These are phyloP conservation scores for Candida adriatica DNA, from an alignment of 805 yeast genomes.

Conservation along the genomic window DNA sequence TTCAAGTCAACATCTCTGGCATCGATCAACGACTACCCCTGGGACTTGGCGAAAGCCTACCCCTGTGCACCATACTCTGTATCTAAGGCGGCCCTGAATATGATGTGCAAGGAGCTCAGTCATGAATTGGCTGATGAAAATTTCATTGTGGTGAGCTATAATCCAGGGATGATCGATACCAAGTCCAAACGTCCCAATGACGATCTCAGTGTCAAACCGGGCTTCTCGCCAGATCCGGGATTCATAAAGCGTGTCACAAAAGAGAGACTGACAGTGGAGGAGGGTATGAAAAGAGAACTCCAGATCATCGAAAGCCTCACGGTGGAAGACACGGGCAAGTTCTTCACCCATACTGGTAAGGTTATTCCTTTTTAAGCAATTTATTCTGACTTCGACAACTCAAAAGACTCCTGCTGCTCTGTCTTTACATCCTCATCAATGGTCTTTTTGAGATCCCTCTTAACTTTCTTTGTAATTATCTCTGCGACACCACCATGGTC, in stretches of 20 bases:
- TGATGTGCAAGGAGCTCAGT: conserved; percentile 21
- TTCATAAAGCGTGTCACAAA: conserved; percentile 7
- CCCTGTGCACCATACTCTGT: conserved; percentile 28
- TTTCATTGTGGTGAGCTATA: conserved; percentile 23
- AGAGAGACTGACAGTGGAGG: conserved; percentile 9
- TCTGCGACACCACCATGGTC: too few relatives aligned
- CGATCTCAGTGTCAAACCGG: conserved; percentile 12
- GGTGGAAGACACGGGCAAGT: conserved; percentile 15
- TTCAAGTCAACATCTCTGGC: conserved; percentile 27
- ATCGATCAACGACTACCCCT: conserved; percentile 20
- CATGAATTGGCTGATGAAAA: conserved; percentile 22
- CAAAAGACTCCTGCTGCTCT: too few relatives aligned
- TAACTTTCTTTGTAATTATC: too few relatives aligned
- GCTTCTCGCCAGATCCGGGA: conserved; percentile 10
- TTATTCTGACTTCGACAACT: too few relatives aligned
- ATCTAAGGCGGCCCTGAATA: conserved; percentile 33
- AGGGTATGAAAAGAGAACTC: conserved; percentile 15
- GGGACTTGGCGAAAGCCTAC: conserved; percentile 9
- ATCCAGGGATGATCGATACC: conserved; percentile 24
- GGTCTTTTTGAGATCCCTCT: too few relatives aligned
- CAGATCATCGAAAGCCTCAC: conserved; percentile 10
- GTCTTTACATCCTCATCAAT: too few relatives aligned
- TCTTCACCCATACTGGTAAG: conserved; percentile 14
- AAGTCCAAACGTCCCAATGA: conserved; percentile 6
- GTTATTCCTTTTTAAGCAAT: conserved; percentile 15